Percentiles rank a stretch among this genome's conserved stretches.
These are phyloP conservation scores for Penicillium steckii DNA, from an alignment of 495 filamentous ascomycete species.

Conservation along the genomic window DNA sequence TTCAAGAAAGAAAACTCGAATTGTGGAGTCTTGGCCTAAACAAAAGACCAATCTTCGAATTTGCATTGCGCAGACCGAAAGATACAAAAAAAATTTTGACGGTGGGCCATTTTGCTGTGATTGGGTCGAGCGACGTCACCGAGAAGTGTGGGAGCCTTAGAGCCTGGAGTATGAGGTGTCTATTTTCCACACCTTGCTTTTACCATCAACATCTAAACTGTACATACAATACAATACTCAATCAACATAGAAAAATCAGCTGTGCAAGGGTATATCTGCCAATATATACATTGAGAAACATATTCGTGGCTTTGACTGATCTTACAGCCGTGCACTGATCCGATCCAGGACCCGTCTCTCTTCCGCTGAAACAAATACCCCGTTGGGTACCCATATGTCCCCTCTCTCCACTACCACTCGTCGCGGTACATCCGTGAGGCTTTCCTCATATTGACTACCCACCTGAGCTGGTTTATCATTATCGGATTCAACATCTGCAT, in stretches of 20 bases:
- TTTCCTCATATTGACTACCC: conserved; percentile 27
- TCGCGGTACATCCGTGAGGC: conserved; percentile 22
- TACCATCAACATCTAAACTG: background rate
- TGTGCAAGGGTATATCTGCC: too few relatives aligned
- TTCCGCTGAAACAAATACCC: conserved; percentile 30
- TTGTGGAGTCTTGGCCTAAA: background rate
- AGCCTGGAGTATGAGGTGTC: background rate
- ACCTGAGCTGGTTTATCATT: conserved; percentile 14
- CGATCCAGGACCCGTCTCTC: conserved; percentile 32
- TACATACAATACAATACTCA: too few relatives aligned
- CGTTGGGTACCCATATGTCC: conserved; percentile 32
- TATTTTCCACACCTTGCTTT: conserved; percentile 3
- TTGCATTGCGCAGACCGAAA: background rate
- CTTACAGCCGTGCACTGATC: conserved; percentile 34
- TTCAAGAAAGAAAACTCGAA: too few relatives aligned
- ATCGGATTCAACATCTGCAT: conserved; percentile 27
- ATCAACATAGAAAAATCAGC: too few relatives aligned
- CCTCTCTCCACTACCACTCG: conserved; percentile 33
- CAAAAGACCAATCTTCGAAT: background rate
- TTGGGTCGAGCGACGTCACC: conserved; percentile 34
- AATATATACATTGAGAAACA: too few relatives aligned
- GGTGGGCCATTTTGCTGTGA: conserved; percentile 35
- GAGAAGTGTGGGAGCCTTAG: conserved; percentile 3
- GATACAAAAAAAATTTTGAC: conserved; percentile 33
- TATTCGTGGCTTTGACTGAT: background rate